A percentile compares a stretch with the other conserved stretches of the same genome.
These are phyloP conservation scores for Beta macrorhiza DNA, from an alignment of 179 eudicot genomes.

Conservation along the genomic window DNA sequence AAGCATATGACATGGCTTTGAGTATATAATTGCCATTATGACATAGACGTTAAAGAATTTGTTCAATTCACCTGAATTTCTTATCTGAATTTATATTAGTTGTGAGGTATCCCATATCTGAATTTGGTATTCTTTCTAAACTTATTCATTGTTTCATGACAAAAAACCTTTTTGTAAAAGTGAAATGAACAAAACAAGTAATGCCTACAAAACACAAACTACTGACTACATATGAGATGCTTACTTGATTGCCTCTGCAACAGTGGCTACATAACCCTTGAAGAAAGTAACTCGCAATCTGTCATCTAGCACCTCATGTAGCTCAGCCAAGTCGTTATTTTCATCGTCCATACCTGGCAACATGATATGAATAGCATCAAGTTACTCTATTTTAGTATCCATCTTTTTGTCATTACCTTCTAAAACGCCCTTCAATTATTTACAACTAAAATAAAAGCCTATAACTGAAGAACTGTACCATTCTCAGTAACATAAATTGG, in stretches of 20 bases:
- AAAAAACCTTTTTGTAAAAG: too few relatives aligned
- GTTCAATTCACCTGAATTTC: too few relatives aligned
- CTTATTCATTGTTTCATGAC: too few relatives aligned
- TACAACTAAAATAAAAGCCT: background rate
- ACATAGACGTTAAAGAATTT: too few relatives aligned
- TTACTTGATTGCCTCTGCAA: conserved; percentile 64
- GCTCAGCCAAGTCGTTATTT: conserved; percentile 39
- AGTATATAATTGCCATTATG: background rate
- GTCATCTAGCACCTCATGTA: conserved; percentile 68
- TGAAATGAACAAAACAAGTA: background rate
- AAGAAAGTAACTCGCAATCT: conserved; percentile 58
- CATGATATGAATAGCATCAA: background rate
- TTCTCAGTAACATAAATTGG: conserved; percentile 70
- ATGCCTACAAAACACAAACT: background rate
- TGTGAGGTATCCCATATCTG: too few relatives aligned
- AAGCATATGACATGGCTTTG: background rate
- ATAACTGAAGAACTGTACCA: conserved; percentile 41
- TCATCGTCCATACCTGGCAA: conserved; percentile 69
- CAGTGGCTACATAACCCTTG: conserved; percentile 64
- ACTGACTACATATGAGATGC: conserved; percentile 7
- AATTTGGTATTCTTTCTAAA: too few relatives aligned
- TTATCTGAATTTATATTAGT: too few relatives aligned
- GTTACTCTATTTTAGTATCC: background rate
- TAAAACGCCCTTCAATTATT: too few relatives aligned
- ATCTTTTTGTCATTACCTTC: background rate